Conservation (phyloP, 148 eudicot species). For the Fagopyrum tataricum region DNA sequence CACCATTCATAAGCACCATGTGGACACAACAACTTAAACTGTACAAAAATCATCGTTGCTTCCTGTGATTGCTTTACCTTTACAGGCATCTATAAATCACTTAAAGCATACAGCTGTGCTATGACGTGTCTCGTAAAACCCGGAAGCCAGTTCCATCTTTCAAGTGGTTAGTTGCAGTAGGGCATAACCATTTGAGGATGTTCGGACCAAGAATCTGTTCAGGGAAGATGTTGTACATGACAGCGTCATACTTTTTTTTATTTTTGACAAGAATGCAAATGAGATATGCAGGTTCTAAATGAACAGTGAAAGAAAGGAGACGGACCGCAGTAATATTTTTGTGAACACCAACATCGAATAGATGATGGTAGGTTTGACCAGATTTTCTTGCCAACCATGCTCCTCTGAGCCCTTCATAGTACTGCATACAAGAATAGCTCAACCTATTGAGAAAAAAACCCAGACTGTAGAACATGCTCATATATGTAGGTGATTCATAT, state of each 20-base stretch:
- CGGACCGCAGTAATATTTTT: slow-evolving; percentile 45
- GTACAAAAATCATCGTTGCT: background rate
- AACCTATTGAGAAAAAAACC: background rate
- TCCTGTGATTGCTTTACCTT: slow-evolving; percentile 6
- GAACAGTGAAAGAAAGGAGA: background rate
- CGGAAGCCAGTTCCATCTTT: slow-evolving; percentile 61
- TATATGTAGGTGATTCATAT: background rate
- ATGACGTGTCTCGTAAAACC: slow-evolving; percentile 30
- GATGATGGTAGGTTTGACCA: slow-evolving; percentile 54
- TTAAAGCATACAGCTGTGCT: background rate
- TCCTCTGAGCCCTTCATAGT: slow-evolving; percentile 42
- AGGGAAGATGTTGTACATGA: slow-evolving; percentile 3
- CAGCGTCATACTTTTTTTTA: background rate
- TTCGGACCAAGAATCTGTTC: slow-evolving; percentile 56
- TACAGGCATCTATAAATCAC: background rate
- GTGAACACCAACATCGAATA: slow-evolving; percentile 53
- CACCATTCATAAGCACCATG: background rate
- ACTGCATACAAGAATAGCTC: slow-evolving; percentile 24
- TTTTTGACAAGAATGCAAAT: background rate
- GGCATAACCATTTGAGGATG: slow-evolving; percentile 60
- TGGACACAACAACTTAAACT: background rate
- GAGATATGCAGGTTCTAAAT: background rate
- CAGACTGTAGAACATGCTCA: background rate
- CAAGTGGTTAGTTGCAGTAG: slow-evolving; percentile 43
- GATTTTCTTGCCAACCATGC: slow-evolving; percentile 64